A percentile compares a stretch with the other conserved stretches of the same genome.
phyloP scores from a whole-genome alignment of 2,329 filamentous ascomycete species.

The Aspergillus texensis region DNA sequence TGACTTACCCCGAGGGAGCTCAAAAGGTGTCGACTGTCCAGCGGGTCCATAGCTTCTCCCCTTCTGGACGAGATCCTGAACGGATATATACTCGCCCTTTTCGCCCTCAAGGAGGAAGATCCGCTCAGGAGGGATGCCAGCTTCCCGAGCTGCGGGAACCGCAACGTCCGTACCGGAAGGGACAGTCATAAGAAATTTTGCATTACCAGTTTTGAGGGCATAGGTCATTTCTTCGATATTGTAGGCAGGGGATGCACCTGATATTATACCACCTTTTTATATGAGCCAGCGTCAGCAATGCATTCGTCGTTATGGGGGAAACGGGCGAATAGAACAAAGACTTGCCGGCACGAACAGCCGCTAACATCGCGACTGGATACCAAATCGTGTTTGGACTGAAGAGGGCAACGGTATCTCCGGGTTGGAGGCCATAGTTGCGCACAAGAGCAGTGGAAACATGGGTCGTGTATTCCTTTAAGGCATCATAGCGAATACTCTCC shows the following conservation, averaged over 20 bases:
- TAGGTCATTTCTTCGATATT: neutral
- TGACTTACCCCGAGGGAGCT: neutral
- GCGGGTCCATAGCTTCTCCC: neutral
- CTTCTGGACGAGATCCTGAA: neutral
- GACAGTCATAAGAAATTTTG: neutral
- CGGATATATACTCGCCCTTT: neutral
- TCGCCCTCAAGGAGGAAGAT: neutral
- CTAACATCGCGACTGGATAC: neutral
- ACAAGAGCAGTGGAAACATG: neutral
- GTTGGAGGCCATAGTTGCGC: neutral
- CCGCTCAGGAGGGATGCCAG: neutral
- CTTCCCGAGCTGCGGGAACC: neutral
- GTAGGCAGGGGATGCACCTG: neutral
- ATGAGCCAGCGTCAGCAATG: neutral
- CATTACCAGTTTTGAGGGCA: neutral
- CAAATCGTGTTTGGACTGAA: neutral
- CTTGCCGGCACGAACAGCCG: neutral
- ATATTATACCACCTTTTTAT: neutral
- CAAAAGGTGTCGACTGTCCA: neutral
- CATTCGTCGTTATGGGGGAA: neutral
- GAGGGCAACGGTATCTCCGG: neutral
- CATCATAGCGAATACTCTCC: neutral
- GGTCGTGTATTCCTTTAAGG: neutral
- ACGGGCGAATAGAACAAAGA: neutral
- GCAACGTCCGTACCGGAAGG: neutral